These are phyloP conservation scores for Alternaria gansuensis DNA, from an alignment of 2,329 filamentous ascomycete genomes.

Conservation along the genomic window DNA sequence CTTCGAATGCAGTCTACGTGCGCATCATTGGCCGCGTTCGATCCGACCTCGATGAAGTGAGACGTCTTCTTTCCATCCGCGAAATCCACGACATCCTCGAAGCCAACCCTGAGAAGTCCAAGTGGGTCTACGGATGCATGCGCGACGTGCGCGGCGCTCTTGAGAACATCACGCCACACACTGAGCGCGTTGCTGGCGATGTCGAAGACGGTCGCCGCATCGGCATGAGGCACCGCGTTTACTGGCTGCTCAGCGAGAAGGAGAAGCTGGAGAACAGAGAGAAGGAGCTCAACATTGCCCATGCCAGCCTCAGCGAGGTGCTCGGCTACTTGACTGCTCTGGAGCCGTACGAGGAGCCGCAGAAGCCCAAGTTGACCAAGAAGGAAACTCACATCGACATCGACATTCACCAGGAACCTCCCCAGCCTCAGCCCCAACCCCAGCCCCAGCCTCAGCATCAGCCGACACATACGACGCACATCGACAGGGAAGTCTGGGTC, in stretches of 20 bases:
- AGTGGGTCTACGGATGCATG: slow-evolving; percentile 52
- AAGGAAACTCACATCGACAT: slow-evolving; percentile 46
- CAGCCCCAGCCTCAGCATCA: slow-evolving; percentile 10
- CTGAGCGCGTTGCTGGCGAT: slow-evolving; percentile 49
- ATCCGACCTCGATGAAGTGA: slow-evolving; percentile 51
- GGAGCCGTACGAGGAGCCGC: slow-evolving; percentile 42
- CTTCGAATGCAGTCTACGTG: slow-evolving; percentile 52
- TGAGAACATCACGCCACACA: slow-evolving; percentile 51
- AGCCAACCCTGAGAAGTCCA: slow-evolving; percentile 49
- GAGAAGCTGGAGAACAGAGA: slow-evolving; percentile 52
- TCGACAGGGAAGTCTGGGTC: slow-evolving; percentile 44
- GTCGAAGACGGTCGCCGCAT: slow-evolving; percentile 48
- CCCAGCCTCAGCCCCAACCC: slow-evolving; percentile 1
- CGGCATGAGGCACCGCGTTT: slow-evolving; percentile 49
- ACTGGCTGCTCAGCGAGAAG: slow-evolving; percentile 53
- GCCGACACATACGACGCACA: slow-evolving; percentile 34
- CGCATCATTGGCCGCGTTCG: slow-evolving; percentile 51
- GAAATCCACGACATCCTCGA: slow-evolving; percentile 52
- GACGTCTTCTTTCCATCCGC: slow-evolving; percentile 49
- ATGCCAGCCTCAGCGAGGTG: slow-evolving; percentile 49
- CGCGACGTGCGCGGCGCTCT: slow-evolving; percentile 50
- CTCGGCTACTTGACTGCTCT: slow-evolving; percentile 48
- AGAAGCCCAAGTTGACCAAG: slow-evolving; percentile 33
- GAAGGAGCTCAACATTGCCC: slow-evolving; percentile 48
- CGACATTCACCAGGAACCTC: slow-evolving; percentile 36